Conservation (phyloP, 75 land plant species). For the Pinus taeda region DNA sequence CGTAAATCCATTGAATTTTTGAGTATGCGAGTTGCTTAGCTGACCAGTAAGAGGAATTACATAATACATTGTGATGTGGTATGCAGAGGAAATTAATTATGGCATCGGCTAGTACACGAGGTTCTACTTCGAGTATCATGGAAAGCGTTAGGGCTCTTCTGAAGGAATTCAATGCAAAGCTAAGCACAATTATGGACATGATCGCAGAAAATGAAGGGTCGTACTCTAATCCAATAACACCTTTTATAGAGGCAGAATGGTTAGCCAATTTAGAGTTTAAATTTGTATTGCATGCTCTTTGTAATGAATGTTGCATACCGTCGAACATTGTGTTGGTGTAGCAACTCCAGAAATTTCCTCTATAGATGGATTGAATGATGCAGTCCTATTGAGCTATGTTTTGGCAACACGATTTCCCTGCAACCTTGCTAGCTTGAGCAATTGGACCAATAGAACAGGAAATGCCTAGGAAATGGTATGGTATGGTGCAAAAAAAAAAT, state of each 20-base stretch:
- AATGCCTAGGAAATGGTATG: too few species aligned
- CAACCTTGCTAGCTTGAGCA: too few species aligned
- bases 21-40: too few species aligned
- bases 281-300: constrained; percentile 9
- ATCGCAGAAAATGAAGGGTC: neutral
- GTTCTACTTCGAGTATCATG: too few species aligned
- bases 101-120: too few species aligned
- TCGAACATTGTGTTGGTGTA: constrained; percentile 17
- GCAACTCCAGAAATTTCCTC: neutral
- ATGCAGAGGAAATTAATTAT: too few species aligned
- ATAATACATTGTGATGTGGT: too few species aligned
- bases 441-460: too few species aligned
- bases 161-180: neutral
- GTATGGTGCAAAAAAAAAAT: too few species aligned
- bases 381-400: neutral
- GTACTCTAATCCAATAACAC: neutral
- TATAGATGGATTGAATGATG: neutral
- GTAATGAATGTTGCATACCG: constrained; percentile 15
- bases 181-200: neutral
- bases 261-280: constrained; percentile 22
- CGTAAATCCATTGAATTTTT: too few species aligned
- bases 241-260: constrained; percentile 21
- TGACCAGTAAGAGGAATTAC: too few species aligned
- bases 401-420: too few species aligned
- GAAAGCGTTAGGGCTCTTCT: neutral